These are phyloP conservation scores for Rauvolfia tetraphylla DNA, from an alignment of 257 asterid genomes.

Conservation along the genomic window DNA sequence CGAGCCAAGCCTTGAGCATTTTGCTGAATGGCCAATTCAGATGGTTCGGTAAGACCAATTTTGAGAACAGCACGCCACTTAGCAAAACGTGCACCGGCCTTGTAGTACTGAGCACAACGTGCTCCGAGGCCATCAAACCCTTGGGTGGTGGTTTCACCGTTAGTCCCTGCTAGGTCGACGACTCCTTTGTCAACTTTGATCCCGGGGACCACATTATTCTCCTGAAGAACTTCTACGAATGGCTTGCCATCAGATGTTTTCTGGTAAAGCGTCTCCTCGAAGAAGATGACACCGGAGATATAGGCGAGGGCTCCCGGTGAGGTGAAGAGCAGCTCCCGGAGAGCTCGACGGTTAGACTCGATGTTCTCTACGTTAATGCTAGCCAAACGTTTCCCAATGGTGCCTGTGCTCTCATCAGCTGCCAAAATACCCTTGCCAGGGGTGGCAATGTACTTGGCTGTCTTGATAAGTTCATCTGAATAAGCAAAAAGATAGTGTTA, in stretches of 20 bases:
- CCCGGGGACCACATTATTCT: constrained; percentile 65
- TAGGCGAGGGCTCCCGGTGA: constrained; percentile 66
- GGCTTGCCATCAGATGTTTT: constrained; percentile 66
- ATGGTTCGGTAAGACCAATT: constrained; percentile 70
- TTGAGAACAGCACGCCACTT: constrained; percentile 86
- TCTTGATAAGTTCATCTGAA: constrained; percentile 76
- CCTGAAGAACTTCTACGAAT: constrained; percentile 67
- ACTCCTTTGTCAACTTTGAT: constrained; percentile 88
- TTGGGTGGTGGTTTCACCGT: constrained; percentile 83
- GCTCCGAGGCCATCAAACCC: constrained; percentile 68
- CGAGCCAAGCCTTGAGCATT: constrained; percentile 92
- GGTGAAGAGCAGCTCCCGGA: constrained; percentile 87
- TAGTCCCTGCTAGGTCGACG: constrained; percentile 68
- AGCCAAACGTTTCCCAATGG: constrained; percentile 75
- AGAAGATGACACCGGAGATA: constrained; percentile 86
- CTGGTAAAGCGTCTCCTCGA: constrained; percentile 89
- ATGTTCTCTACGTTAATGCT: constrained; percentile 76
- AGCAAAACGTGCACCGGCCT: constrained; percentile 89
- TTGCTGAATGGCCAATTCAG: constrained; percentile 67
- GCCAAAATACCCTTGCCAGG: constrained; percentile 88
- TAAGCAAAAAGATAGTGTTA: neutral
- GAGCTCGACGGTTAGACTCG: constrained; percentile 78
- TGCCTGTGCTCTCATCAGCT: constrained; percentile 92
- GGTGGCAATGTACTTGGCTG: constrained; percentile 76
- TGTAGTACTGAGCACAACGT: constrained; percentile 73